Base-by-base conservation (phyloP, 2,329 filamentous ascomycete genomes). In the Sordariomycetes sp. region DNA sequence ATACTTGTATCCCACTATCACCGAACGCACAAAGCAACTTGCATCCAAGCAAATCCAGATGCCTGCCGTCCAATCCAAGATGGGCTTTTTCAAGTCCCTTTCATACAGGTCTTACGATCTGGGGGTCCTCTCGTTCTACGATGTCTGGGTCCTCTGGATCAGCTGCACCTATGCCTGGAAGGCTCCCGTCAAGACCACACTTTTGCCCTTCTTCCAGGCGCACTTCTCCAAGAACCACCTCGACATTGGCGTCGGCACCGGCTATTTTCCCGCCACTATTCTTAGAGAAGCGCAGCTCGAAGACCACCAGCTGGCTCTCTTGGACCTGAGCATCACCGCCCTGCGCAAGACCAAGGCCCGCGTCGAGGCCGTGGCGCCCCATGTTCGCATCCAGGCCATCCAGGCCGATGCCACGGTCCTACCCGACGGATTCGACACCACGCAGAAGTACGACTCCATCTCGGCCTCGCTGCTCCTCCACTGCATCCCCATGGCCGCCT, bases 381-480 rank as follows among this genome's bases (percentile, higher is more conserved):
- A 55, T 63, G 7, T 62, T 43, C 32, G 60, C 64, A 63, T 73
- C 40, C 50, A 62, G 16, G 65, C 62, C 16, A 63, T 74, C 20
- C 60, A 69, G 34, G 73, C 71, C 5, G 71, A 77, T 60, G 67
- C 71, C 34, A 69, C 20, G 3, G 3, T 43, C 43, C 4, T 18
- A 11, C 25, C 55, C 24, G 53, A 56, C 12, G 12, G 11, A 67
- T 6, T 60, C 67, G 37, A 66, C 70, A 2, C 62, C 71, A 2
- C 70, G 70, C 3, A 59, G 71, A 24, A 58, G 53, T 78, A 74
- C 61, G 70, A 75, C 61, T 73, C 73, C 1, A 72, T 79, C 55
- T 62, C 59, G 35, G 51, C 62, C 18, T 63, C 64, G 34, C 62
- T 65, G 59, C 59, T 67, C 10, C 60, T 68, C 14, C 66, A 69